These are phyloP conservation scores for Candida lessepsii DNA, from an alignment of 805 yeast genomes.

Conservation along the genomic window DNA sequence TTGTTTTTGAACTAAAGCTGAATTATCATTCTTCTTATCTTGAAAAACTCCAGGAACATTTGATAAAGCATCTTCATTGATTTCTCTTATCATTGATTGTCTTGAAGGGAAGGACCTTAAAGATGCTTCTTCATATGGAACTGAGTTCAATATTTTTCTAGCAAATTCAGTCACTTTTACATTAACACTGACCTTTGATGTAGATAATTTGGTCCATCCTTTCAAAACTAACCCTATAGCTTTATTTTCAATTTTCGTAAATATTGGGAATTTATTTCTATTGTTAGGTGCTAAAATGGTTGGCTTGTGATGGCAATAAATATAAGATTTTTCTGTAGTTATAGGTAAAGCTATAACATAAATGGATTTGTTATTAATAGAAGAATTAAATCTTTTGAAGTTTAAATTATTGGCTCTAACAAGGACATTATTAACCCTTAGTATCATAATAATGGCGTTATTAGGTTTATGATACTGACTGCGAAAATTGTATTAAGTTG, in stretches of 20 bases:
- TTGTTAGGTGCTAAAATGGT: constrained; percentile 25
- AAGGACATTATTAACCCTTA: background rate
- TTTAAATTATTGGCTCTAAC: background rate
- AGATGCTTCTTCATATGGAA: constrained; percentile 80
- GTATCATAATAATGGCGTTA: background rate
- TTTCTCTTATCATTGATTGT: constrained; percentile 52
- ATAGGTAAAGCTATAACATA: constrained; percentile 72
- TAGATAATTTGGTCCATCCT: constrained; percentile 62
- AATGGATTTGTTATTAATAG: constrained; percentile 42
- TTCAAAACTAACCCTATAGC: constrained; percentile 49
- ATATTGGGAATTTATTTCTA: constrained; percentile 26
- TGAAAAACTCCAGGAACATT: constrained; percentile 6
- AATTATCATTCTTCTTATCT: constrained; percentile 5
- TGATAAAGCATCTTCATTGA: constrained; percentile 27
- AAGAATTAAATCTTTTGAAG: background rate
- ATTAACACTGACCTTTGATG: constrained; percentile 57
- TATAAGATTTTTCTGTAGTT: constrained; percentile 56
- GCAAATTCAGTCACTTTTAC: constrained; percentile 55
- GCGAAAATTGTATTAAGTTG: too few species aligned
- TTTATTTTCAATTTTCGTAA: constrained; percentile 46
- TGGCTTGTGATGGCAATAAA: constrained; percentile 64
- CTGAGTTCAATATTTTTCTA: constrained; percentile 52
- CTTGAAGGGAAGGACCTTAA: constrained; percentile 75
- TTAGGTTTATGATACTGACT: too few species aligned
- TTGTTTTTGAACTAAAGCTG: constrained; percentile 22